Conservation (phyloP, 1,139 yeast species). For the Blastobotrys apis region DNA sequence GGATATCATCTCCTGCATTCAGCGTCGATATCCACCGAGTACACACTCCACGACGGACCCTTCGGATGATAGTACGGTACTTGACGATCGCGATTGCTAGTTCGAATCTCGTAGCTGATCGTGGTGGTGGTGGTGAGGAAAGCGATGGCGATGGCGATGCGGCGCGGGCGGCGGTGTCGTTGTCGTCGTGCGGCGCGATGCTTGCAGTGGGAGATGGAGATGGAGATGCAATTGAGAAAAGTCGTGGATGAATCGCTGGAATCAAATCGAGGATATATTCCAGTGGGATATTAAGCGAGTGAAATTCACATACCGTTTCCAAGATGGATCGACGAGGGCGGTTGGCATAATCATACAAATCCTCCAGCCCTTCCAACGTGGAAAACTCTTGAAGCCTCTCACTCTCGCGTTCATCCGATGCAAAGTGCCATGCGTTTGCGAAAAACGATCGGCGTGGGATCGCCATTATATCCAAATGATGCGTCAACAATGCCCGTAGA, state of each 20-base stretch:
- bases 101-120: slow-evolving; percentile 41
- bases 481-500: slow-evolving; percentile 63
- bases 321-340: slow-evolving; percentile 84
- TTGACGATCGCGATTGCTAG: slow-evolving; percentile 80
- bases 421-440: slow-evolving; percentile 60
- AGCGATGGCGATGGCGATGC: too few relatives aligned
- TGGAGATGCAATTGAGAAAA: slow-evolving; percentile 73
- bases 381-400: slow-evolving; percentile 73
- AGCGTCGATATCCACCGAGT: slow-evolving; percentile 67
- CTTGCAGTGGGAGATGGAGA: too few relatives aligned
- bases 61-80: slow-evolving; percentile 74
- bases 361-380: slow-evolving; percentile 63
- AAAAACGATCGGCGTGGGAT: slow-evolving; percentile 86
- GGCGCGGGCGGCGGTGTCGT: too few relatives aligned
- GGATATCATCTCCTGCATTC: slow-evolving; percentile 45
- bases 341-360: slow-evolving; percentile 81
- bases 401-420: slow-evolving; percentile 57
- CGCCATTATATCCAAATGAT: slow-evolving; percentile 76
- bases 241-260: slow-evolving; percentile 74
- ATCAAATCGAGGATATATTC: slow-evolving; percentile 70
- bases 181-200: too few relatives aligned
- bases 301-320: slow-evolving; percentile 80
- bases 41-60: slow-evolving; percentile 78
- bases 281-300: slow-evolving; percentile 66
- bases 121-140: slow-evolving; percentile 69